phyloP scores from a whole-genome alignment of 1,284 basidiomycete species.

The Moniliella sp. region DNA sequence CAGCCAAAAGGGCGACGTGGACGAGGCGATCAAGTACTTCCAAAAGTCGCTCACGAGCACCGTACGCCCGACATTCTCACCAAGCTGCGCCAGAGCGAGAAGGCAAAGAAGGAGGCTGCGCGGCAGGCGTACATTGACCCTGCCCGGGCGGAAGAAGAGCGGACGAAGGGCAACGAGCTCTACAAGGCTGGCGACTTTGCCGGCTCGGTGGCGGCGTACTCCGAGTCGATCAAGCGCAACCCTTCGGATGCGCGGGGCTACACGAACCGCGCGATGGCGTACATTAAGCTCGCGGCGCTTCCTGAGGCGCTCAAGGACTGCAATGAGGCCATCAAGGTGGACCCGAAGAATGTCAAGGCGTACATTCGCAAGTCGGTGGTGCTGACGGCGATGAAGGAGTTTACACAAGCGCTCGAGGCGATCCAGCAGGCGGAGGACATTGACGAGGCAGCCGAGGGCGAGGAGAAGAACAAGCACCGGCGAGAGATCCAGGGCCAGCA shows the following conservation, averaged over 20 bases:
- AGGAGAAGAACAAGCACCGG: conserved; percentile 6
- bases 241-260: conserved; percentile 74
- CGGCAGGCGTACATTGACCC: conserved; percentile 72
- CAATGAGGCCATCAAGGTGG: conserved; percentile 74
- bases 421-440: conserved; percentile 16
- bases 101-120: conserved; percentile 53
- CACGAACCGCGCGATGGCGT: conserved; percentile 89
- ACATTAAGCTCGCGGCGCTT: conserved; percentile 77
- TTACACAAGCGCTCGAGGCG: conserved; percentile 44
- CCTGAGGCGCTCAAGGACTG: conserved; percentile 91
- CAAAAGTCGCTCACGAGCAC: conserved; percentile 68
- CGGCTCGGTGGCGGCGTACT: conserved; percentile 73
- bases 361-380: conserved; percentile 83
- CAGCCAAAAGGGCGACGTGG: conserved; percentile 56
- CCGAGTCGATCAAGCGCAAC: conserved; percentile 86
- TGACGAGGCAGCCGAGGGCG: conserved; percentile 12
- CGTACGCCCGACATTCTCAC: conserved; percentile 76
- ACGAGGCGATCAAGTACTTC: conserved; percentile 41
- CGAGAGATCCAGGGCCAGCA: conserved; percentile 17
- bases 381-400: conserved; percentile 72
- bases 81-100: conserved; percentile 58
- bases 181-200: conserved; percentile 48
- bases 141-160: conserved; percentile 55
- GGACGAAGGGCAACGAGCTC: conserved; percentile 71
- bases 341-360: conserved; percentile 60